Evolutionary conservation across 2,329 filamentous ascomycete species (phyloP), one percentile per base, ranked within the genome.

Genomic region (Zymoseptoria brevis): DNA sequence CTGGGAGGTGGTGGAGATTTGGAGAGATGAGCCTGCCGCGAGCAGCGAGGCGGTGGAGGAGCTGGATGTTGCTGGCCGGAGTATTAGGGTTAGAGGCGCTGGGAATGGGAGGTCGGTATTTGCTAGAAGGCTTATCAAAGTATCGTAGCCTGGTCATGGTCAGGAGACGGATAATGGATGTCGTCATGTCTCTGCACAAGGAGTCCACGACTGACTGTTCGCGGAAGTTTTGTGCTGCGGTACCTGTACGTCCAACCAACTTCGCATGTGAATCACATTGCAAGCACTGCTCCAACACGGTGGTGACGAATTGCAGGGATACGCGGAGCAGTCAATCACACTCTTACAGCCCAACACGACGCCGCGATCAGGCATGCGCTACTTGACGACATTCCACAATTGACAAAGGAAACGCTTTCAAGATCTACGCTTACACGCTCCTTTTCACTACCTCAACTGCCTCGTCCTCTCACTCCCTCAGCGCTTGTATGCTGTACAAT

Each of bases 11-110:
- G 72, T 86, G 1, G 86, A 91, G 72, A 78, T 92, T 4, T 93
- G 89, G 89, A 76, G 87, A 57, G 89, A 93, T 70, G 82, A 80
- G 72, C 85, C 84, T 19, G 0, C 16, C 19, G 16, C 30, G 21
- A 35, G 8, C 16, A 53, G 8, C 0, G 69, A 72, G 4, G 70
- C 52, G 29, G 64, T 21, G 69, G 75, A 45, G 48, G 35, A 45
- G 35, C 29, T 53, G 19, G 11, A 26, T 11, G 56, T 59, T 16
- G 56, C 49, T 13, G 50, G 49, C 4, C 49, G 45, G 11, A 49
- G 21, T n/a, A 66, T 77, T 41, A 54, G 58, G 0, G 61, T 77
- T 13, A 54, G 69, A 11, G 77, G 77, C 4, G 53, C 63, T 35
- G 77, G 77, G 1, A 72, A 78, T 63, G 77, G 72, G 2, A 70